Conservation (phyloP, 2,329 filamentous ascomycete genomes). For the Aspergillus amoenus region DNA sequence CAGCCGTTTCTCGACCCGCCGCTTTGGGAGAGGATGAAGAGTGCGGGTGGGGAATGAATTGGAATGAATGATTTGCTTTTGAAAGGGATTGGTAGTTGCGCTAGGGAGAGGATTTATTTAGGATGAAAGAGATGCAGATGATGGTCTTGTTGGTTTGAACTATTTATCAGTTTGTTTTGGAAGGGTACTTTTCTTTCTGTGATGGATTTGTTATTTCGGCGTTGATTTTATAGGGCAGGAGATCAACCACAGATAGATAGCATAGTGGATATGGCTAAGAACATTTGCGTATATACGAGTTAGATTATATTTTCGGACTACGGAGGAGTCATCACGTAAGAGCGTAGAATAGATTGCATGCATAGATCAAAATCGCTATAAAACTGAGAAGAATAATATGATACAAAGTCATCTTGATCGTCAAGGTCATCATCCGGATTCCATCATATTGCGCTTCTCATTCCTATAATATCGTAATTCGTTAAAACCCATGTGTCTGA, state of each 20-base stretch:
- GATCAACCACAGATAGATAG: background rate
- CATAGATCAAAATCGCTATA: background rate
- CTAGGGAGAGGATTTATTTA: background rate
- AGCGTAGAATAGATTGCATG: background rate
- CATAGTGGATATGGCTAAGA: background rate
- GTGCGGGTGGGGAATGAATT: background rate
- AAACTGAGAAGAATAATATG: slow-evolving; percentile 3
- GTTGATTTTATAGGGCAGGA: background rate
- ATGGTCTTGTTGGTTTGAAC: background rate
- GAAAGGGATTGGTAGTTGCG: background rate
- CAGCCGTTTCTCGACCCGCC: slow-evolving; percentile 43
- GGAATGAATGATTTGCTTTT: background rate
- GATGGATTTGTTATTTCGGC: background rate
- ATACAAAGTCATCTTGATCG: slow-evolving; percentile 9
- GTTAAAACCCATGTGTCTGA: background rate
- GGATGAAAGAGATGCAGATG: background rate
- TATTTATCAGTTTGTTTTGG: background rate
- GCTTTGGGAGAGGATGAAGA: slow-evolving; percentile 29
- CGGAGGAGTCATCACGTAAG: background rate
- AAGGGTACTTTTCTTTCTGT: background rate
- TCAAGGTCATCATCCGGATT: slow-evolving; percentile 3
- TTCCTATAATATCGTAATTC: slow-evolving; percentile 1
- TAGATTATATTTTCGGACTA: background rate
- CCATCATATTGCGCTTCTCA: background rate
- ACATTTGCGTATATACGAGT: background rate